Base-by-base conservation (phyloP, 2,329 filamentous ascomycete species). In the Cladobotryum mycophilum region DNA sequence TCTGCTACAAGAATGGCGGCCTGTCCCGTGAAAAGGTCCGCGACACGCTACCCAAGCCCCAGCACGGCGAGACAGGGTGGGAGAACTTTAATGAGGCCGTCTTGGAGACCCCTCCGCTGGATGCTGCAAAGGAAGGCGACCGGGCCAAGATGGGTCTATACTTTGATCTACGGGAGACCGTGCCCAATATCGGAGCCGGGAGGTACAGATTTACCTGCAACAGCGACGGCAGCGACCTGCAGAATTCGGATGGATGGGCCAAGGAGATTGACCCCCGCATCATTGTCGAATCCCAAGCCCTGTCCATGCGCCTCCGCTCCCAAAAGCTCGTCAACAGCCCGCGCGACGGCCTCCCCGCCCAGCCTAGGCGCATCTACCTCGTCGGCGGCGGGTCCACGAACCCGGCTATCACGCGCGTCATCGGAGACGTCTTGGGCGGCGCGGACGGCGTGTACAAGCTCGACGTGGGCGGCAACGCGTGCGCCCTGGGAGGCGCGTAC, bases 1-100 rank as follows among this genome's bases (percentile, higher is more conserved):
- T 99, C 35, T 99, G 93, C 78, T 99, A 97, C 76, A 97, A 97
- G 72, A 99, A 99, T 70, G 93, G 93, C 59, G 90, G 90, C 2
- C 82, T 97, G 1, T 92, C 93, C 2, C 86, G 93, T 41, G 93
- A 99, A 67, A 84, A 88, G 61, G 82, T 97, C 55, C 86, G 93
- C 49, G 89, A 99, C 64, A 77, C 81, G 0, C 81, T 97, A 47
- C 86, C 89, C 38, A 67, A 72, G 18, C 69, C 71, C 22, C 67
- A 73, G 9, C 9, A 53, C 22, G 65, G 68, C 30, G 58, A 68
- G 4, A 76, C 85, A 50, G 74, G 76, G 11, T 99, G 93, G 93
- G 79, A 81, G 46, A 76, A 70, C 47, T 99, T 97, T 76, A 93
- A 97, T 75, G 69, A 80, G 55, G 74, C 77, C 45, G 83, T 91